phyloP scores from a whole-genome alignment of 306 rosid species.

The Mimosa pudica region DNA sequence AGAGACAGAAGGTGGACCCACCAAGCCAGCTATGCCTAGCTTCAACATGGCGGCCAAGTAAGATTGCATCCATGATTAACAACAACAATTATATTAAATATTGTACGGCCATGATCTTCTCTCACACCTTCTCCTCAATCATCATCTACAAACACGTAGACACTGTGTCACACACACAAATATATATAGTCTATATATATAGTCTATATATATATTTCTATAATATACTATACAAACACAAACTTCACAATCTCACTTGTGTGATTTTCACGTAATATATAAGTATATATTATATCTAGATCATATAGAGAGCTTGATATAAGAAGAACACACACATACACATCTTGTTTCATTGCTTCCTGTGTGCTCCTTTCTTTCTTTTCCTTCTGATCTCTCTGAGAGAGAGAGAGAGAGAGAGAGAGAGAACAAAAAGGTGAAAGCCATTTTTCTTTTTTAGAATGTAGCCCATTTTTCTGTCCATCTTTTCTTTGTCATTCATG shows the following conservation, averaged over 20 bases:
- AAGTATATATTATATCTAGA: too few species aligned
- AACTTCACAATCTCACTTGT: neutral
- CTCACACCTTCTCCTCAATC: neutral
- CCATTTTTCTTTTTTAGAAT: neutral
- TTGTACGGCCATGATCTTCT: constrained; percentile 34
- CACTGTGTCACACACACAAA: neutral
- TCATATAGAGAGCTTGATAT: too few species aligned
- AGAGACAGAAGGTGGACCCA: neutral
- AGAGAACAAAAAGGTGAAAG: neutral
- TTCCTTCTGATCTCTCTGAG: neutral
- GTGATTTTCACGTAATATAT: constrained; percentile 16
- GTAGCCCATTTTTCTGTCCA: too few species aligned
- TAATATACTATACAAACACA: too few species aligned
- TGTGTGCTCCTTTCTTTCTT: constrained; percentile 2
- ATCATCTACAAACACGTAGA: too few species aligned
- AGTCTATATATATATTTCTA: too few species aligned
- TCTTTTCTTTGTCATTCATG: too few species aligned
- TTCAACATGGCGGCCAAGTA: neutral
- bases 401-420: neutral
- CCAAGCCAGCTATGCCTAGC: neutral
- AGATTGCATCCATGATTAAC: too few species aligned
- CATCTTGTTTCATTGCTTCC: constrained; percentile 4
- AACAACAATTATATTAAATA: neutral
- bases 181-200: neutral
- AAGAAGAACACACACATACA: too few species aligned